Evolutionary conservation across 192 early-diverging fungal genomes (phyloP).

Genomic region (Piromyces sp.): DNA sequence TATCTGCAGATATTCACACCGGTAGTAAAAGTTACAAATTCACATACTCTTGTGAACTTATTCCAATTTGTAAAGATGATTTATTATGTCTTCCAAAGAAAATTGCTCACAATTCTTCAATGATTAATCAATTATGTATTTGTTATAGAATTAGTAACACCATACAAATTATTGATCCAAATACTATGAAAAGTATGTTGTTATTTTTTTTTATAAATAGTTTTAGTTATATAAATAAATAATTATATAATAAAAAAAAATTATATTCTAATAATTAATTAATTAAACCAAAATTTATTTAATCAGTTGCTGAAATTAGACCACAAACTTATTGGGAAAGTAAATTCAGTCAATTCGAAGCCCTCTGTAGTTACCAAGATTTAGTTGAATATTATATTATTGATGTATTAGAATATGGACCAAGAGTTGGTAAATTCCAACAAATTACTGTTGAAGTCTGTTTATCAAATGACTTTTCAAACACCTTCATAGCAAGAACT

Average conservation of each 20-base stretch:
- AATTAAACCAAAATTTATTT: no score
- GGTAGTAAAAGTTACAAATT: conserved; percentile 90
- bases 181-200: conserved; percentile 39
- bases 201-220: no score
- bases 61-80: conserved; percentile 95
- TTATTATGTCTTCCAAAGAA: conserved; percentile 71
- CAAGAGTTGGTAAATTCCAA: conserved; percentile 50
- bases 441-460: conserved; percentile 80
- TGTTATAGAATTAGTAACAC: conserved; percentile 75
- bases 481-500: conserved; percentile 63
- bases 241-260: no score
- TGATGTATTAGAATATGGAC: conserved; percentile 72
- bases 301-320: conserved; percentile 53
- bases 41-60: conserved; percentile 86
- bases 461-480: conserved; percentile 55
- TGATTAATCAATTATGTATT: conserved; percentile 61
- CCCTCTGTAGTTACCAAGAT: conserved; percentile 54
- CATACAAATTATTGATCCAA: conserved; percentile 71
- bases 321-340: conserved; percentile 65
- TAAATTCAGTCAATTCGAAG: conserved; percentile 37
- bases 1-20: conserved; percentile 86
- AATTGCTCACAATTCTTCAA: conserved; percentile 69
- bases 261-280: no score
- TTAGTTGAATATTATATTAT: conserved; percentile 88
- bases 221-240: no score